Evolutionary conservation across 176 grass and related monocot genomes (phyloP), one percentile per base, ranked within the genome.

Genomic region (Melocanna baccifera): DNA sequence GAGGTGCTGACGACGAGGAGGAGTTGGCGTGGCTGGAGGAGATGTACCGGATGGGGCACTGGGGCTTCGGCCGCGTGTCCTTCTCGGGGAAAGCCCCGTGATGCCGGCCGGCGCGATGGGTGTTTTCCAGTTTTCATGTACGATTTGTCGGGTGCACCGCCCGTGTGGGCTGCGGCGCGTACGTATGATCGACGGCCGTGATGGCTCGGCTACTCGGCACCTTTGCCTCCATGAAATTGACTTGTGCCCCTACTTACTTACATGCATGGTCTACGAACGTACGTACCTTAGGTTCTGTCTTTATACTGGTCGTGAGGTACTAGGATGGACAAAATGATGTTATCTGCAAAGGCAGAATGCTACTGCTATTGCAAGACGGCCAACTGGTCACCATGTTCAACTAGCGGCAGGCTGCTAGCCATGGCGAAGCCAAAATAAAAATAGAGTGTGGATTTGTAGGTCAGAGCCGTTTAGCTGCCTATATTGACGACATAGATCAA

Each of bases 11-110:
- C 46, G 42, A 25, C 39, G 62, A 46, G 12, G 62, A 46, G 12
- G 83, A 90, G 83, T 53, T 86, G 78, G 71, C 55, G 83, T 90
- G 88, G 88, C 56, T 93, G 84, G 83, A 83, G 10, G 90, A 97
- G 77, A 79, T 94, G 85, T 91, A 91, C 76, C 80, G 86, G 79
- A 73, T 85, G n/a, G 92, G 90, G 2, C 90, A 89, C 28, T 94
- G 94, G 94, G 94, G 92, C 28, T 97, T 97, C 70, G 94, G 92
- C 83, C 93, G 94, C 76, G 77, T 94, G 80, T 94, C 94, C 82
- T 84, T 88, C 64, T 92, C 91, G 0, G 86, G 84, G 66, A 67
- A 69, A 37, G 63, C 64, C 64, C 86, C 87, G 75, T 94, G 78
- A 82, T n/a, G 67, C 37, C 69, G n/a, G 12, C 32, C 15, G 22